Conservation (phyloP, 371 early-diverging fungal species). For the Lichtheimia ramosa region DNA sequence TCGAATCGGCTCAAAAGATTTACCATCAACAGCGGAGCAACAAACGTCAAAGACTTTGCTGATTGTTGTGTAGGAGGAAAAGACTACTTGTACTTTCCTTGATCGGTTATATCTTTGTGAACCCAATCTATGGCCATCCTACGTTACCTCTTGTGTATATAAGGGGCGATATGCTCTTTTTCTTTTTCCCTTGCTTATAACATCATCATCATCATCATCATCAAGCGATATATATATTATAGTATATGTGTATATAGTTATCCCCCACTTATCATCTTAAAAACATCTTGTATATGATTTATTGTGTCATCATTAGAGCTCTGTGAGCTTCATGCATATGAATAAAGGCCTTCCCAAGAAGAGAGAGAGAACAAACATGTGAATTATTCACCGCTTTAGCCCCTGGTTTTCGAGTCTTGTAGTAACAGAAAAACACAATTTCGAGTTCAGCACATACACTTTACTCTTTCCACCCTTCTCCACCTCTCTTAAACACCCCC, state of each 20-base stretch:
- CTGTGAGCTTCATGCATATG: not conserved
- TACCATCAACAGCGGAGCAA: not conserved
- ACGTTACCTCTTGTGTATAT: no score
- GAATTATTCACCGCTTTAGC: not conserved
- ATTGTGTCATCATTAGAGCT: not conserved
- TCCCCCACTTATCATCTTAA: not conserved
- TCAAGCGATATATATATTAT: no score
- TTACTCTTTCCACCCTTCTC: constrained; percentile 4
- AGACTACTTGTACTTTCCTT: not conserved
- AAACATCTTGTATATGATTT: not conserved
- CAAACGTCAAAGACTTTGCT: not conserved
- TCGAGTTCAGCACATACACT: not conserved
- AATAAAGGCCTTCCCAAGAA: not conserved
- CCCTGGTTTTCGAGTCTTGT: not conserved
- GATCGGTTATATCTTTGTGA: not conserved
- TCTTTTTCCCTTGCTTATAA: no score
- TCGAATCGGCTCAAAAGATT: not conserved
- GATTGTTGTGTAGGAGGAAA: not conserved
- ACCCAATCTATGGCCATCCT: not conserved
- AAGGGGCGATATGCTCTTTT: no score
- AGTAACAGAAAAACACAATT: not conserved
- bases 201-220: no score
- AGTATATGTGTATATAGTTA: not conserved
- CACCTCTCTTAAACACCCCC: constrained; percentile 4
- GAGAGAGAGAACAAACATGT: not conserved